A percentile compares a stretch with the other conserved stretches of the same genome.
These are phyloP conservation scores for Backusella tarrabulga DNA, from an alignment of 192 early-diverging fungal species.

Conservation along the genomic window DNA sequence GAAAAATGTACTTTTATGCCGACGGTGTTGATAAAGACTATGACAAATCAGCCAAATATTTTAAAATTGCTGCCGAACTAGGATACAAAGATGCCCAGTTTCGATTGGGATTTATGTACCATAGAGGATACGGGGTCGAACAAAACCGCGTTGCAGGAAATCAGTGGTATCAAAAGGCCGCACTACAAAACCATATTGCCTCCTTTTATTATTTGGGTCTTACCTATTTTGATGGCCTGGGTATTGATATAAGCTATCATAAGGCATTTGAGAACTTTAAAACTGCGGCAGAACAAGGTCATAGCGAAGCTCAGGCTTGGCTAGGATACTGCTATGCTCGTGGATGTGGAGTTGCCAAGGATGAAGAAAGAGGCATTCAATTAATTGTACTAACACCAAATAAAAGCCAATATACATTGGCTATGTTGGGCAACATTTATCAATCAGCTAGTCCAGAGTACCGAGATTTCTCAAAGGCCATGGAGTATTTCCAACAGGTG, in stretches of 20 bases:
- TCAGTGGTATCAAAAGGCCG: background rate
- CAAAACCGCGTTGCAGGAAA: background rate
- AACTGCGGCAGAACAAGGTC: background rate
- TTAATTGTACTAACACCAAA: background rate
- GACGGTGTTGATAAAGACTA: background rate
- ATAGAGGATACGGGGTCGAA: background rate
- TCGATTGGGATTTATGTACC: background rate
- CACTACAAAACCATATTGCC: background rate
- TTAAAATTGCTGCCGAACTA: background rate
- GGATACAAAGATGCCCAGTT: background rate
- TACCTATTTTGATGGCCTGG: background rate
- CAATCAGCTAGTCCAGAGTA: background rate
- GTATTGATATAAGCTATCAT: background rate
- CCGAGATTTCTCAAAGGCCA: background rate
- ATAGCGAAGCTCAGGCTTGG: background rate
- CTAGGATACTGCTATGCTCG: background rate
- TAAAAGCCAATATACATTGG: background rate
- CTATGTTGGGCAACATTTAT: background rate
- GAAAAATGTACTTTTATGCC: background rate
- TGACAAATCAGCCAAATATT: background rate
- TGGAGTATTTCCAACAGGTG: background rate
- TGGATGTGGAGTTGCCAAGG: background rate
- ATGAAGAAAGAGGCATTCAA: background rate
- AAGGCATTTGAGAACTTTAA: background rate
- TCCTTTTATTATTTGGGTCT: background rate